These are phyloP conservation scores for Debaryomyces castellii DNA, from an alignment of 805 yeast genomes.

Conservation along the genomic window DNA sequence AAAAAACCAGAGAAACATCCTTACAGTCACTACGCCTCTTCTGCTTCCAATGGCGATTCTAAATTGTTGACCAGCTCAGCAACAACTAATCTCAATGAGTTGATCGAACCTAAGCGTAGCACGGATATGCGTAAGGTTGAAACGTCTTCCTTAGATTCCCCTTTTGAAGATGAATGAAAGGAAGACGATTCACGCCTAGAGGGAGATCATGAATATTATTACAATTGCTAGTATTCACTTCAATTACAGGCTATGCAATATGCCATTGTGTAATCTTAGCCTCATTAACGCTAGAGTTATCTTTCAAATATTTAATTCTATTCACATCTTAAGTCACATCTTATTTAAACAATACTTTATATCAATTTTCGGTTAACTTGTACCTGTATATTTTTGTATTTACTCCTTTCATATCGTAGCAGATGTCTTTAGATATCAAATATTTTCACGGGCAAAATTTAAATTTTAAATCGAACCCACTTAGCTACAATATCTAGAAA, in stretches of 20 bases:
- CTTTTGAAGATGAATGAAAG: neutral
- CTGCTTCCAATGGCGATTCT: neutral
- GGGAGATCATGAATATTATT: neutral
- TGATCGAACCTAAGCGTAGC: neutral
- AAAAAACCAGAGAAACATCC: conserved; percentile 4
- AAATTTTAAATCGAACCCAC: neutral
- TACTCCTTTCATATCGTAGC: neutral
- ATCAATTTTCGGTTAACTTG: neutral
- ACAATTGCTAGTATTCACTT: neutral
- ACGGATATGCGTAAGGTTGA: neutral
- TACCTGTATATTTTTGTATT: neutral
- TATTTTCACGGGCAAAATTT: neutral
- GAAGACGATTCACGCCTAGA: too few relatives aligned
- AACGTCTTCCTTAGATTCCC: neutral
- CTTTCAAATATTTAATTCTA: neutral
- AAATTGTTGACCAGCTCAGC: neutral
- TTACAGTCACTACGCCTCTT: neutral
- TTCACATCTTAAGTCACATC: neutral
- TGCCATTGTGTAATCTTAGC: neutral
- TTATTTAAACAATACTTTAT: neutral
- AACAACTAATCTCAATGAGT: neutral
- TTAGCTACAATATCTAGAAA: neutral
- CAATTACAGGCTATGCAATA: neutral
- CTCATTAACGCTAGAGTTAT: neutral
- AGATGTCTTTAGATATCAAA: neutral